Evolutionary conservation across 352 stramenopile genomes (phyloP).

Genomic region (Phytopythium sindhum): DNA sequence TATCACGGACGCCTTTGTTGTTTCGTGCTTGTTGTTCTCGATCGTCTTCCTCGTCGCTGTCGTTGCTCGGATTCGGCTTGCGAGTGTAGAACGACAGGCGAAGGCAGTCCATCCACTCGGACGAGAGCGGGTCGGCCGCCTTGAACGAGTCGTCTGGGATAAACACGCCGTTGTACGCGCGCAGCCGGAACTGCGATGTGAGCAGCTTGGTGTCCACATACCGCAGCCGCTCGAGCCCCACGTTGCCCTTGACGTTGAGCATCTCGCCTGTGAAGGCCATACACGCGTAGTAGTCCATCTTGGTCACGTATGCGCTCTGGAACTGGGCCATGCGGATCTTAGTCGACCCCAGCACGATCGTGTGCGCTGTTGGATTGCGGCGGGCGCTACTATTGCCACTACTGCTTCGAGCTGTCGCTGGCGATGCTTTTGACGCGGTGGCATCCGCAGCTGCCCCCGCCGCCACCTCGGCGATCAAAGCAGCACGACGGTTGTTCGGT

Average conservation of each 20-base stretch:
- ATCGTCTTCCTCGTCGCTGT: conserved; percentile 4
- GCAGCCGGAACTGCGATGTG: conserved; percentile 54
- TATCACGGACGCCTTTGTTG: not conserved
- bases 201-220: conserved; percentile 73
- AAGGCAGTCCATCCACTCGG: conserved; percentile 85
- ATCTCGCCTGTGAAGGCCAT: conserved; percentile 77
- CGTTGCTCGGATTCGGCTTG: conserved; percentile 6
- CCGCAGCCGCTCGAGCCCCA: conserved; percentile 69
- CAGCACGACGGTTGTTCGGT: conserved; percentile 33
- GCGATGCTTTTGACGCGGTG: not conserved
- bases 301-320: conserved; percentile 78
- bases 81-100: conserved; percentile 28
- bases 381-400: not conserved
- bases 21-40: conserved; percentile 2
- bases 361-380: conserved; percentile 22
- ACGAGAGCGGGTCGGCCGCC: conserved; percentile 56
- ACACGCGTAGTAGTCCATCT: conserved; percentile 82
- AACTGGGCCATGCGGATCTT: conserved; percentile 81
- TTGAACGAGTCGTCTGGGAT: conserved; percentile 66
- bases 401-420: not conserved
- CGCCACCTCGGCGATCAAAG: conserved; percentile 25
- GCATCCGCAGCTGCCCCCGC: not conserved
- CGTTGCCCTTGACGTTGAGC: conserved; percentile 84
- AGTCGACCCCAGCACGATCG: conserved; percentile 59
- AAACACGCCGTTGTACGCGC: conserved; percentile 66